A percentile compares a stretch with the other conserved stretches of the same genome.
Conservation (phyloP, 129 eudicot genomes). For the Flaveria linearis region DNA sequence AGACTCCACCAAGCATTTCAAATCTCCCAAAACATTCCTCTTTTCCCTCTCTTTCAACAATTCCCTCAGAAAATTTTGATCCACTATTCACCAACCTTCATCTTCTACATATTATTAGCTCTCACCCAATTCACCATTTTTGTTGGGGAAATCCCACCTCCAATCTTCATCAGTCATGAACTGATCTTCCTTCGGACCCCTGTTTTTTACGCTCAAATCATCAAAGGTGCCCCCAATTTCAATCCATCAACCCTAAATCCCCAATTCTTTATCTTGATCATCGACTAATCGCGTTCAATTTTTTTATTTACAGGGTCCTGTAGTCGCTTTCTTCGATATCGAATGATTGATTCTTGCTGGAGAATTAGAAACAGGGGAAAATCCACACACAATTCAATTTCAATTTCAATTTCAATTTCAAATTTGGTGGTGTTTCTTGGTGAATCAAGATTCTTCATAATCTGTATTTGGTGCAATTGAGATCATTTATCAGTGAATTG, state of each 20-base stretch:
- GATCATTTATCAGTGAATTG: too few species aligned
- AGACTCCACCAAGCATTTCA: background rate
- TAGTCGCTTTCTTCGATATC: slow-evolving; percentile 25
- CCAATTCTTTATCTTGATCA: background rate
- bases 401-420: background rate
- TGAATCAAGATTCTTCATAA: too few species aligned
- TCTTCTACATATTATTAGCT: slow-evolving; percentile 42
- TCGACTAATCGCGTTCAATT: background rate
- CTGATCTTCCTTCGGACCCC: slow-evolving; percentile 40
- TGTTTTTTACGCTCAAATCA: slow-evolving; percentile 25
- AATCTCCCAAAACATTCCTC: slow-evolving; percentile 26
- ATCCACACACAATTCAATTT: background rate
- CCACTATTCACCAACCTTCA: slow-evolving; percentile 32
- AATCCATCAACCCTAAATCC: background rate
- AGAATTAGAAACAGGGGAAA: slow-evolving; percentile 33
- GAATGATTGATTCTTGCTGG: slow-evolving; percentile 32
- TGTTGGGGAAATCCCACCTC: slow-evolving; percentile 47
- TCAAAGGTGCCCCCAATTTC: slow-evolving; percentile 17
- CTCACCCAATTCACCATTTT: slow-evolving; percentile 31
- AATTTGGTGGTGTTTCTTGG: too few species aligned
- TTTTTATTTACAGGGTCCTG: slow-evolving; percentile 30
- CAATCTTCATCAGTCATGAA: slow-evolving; percentile 50
- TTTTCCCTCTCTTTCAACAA: slow-evolving; percentile 35
- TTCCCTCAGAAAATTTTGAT: slow-evolving; percentile 35
- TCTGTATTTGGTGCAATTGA: too few species aligned